Evolutionary conservation across 352 stramenopile genomes (phyloP).

Genomic region (Peronospora belbahrii): DNA sequence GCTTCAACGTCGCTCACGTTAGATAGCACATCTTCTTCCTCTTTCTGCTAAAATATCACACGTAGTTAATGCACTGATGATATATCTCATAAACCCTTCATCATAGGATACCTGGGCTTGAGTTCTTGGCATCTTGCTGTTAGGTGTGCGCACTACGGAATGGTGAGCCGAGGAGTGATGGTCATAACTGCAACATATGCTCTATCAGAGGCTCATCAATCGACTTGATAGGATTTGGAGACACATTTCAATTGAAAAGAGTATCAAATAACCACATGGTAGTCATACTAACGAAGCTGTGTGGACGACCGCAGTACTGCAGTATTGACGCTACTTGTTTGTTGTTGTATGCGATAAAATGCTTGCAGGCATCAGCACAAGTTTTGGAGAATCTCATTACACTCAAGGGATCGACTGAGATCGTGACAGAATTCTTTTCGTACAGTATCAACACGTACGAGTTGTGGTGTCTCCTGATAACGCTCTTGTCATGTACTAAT

Average conservation of each 20-base stretch:
- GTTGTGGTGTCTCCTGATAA: not conserved
- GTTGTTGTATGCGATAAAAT: not conserved
- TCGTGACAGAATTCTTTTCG: slow-evolving; percentile 99
- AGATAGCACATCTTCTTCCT: slow-evolving; percentile 1
- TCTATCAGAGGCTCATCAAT: slow-evolving; percentile 19
- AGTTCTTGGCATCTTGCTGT: slow-evolving; percentile 7
- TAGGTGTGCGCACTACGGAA: slow-evolving; percentile 6
- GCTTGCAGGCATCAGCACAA: slow-evolving; percentile 52
- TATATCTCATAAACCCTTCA: too few relatives aligned
- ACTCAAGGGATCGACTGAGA: slow-evolving; percentile 96
- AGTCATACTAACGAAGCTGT: slow-evolving; percentile 8
- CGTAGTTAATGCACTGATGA: too few relatives aligned
- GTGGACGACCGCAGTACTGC: not conserved
- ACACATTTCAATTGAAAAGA: slow-evolving; percentile 12
- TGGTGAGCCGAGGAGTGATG: slow-evolving; percentile 13
- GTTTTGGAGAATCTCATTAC: slow-evolving; percentile 93
- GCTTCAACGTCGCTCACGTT: slow-evolving; percentile 24
- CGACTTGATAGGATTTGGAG: slow-evolving; percentile 11
- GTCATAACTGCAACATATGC: slow-evolving; percentile 20
- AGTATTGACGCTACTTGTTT: not conserved
- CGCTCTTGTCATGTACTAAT: not conserved
- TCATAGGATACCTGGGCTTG: slow-evolving; percentile 8
- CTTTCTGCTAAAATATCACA: slow-evolving; percentile 9
- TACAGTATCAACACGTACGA: slow-evolving; percentile 96
- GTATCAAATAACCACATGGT: too few relatives aligned